Evolutionary conservation across 2,329 filamentous ascomycete genomes (phyloP).

Genomic region (Xylaria multiplex): DNA sequence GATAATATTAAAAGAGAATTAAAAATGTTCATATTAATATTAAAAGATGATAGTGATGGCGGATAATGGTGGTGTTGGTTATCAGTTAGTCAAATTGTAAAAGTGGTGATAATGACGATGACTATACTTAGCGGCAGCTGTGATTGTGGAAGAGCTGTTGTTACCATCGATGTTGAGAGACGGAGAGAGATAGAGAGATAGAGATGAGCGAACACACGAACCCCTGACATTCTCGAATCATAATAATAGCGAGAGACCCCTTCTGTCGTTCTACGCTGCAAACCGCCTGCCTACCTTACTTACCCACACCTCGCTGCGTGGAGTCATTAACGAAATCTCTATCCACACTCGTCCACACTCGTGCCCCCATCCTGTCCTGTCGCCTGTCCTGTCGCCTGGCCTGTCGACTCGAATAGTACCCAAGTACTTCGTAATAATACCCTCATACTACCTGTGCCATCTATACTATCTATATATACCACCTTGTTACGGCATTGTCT

Average conservation of each 20-base stretch:
- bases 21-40: too few relatives aligned
- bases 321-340: slow-evolving; percentile 30
- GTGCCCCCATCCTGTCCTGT: slow-evolving; percentile 8
- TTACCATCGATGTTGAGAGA: neutral
- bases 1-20: too few relatives aligned
- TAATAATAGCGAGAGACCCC: slow-evolving; percentile 25
- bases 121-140: neutral
- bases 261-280: slow-evolving; percentile 18
- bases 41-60: too few relatives aligned
- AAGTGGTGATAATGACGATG: too few relatives aligned
- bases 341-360: slow-evolving; percentile 27
- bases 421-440: slow-evolving; percentile 25
- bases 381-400: too few relatives aligned
- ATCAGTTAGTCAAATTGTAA: too few relatives aligned
- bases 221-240: slow-evolving; percentile 30
- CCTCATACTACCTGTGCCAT: slow-evolving; percentile 24
- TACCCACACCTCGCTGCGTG: slow-evolving; percentile 33
- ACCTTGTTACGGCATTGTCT: slow-evolving; percentile 23
- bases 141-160: neutral
- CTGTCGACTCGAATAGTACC: slow-evolving; percentile 23
- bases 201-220: slow-evolving; percentile 24
- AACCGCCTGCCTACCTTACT: slow-evolving; percentile 9
- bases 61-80: too few relatives aligned
- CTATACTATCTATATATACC: slow-evolving; percentile 17
- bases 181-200: slow-evolving; percentile 3